Conservation (phyloP, 352 stramenopile genomes). For the Phytophthora pseudosyringae region DNA sequence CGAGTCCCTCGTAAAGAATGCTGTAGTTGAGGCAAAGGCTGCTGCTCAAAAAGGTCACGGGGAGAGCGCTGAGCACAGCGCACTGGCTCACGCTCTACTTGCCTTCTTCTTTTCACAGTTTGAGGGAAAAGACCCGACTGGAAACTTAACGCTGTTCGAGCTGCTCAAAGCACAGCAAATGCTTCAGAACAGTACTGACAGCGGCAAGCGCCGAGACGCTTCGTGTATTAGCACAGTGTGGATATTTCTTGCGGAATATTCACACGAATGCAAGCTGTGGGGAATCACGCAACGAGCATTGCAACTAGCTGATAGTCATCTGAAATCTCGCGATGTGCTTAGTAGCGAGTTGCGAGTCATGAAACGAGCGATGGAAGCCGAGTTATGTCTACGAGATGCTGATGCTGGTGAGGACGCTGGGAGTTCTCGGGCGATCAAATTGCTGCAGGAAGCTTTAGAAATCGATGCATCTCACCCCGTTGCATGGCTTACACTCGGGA, state of each 20-base stretch:
- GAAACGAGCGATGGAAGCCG: conserved; percentile 55
- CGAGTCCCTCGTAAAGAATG: conserved; percentile 56
- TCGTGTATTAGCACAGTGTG: conserved; percentile 59
- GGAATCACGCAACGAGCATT: conserved; percentile 42
- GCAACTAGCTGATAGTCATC: conserved; percentile 43
- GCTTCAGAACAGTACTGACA: conserved; percentile 24
- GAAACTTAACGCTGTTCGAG: conserved; percentile 73
- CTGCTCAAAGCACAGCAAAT: conserved; percentile 61
- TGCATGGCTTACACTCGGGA: conserved; percentile 63
- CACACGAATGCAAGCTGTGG: conserved; percentile 53
- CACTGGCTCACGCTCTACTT: conserved; percentile 64
- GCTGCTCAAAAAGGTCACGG: neutral
- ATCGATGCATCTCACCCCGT: conserved; percentile 62
- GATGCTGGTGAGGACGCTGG: conserved; percentile 15
- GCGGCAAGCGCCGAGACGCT: conserved; percentile 17
- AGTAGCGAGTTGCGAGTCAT: conserved; percentile 54
- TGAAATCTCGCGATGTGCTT: conserved; percentile 47
- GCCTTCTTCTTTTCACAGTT: conserved; percentile 61
- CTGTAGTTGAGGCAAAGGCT: conserved; percentile 35
- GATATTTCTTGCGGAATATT: conserved; percentile 58
- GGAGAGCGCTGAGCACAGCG: conserved; percentile 24
- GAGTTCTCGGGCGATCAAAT: conserved; percentile 31
- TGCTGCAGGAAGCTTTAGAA: conserved; percentile 65
- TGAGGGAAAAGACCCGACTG: conserved; percentile 51
- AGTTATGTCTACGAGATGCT: conserved; percentile 39